A percentile compares a stretch with the other conserved stretches of the same genome.
These are phyloP conservation scores for Nannochloropsis limnetica DNA, from an alignment of 352 stramenopile species.

Conservation along the genomic window DNA sequence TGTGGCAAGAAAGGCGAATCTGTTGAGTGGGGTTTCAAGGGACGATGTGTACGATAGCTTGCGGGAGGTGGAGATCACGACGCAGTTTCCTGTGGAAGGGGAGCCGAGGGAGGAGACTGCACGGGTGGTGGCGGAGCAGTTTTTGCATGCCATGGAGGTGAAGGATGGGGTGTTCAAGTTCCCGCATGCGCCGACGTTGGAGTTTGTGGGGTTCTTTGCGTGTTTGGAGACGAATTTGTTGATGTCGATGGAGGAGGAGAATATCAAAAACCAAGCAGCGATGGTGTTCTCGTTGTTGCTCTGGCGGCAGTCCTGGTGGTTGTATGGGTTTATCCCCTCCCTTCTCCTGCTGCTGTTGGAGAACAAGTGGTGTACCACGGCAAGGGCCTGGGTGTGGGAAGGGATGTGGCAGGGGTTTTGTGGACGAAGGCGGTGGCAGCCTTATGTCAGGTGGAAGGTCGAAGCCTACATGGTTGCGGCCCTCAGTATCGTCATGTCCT, in stretches of 20 bases:
- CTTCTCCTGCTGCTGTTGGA: neutral
- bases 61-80: slow-evolving; percentile 27
- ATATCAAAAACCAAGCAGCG: neutral
- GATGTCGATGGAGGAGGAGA: slow-evolving; percentile 29
- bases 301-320: slow-evolving; percentile 18
- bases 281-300: neutral
- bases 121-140: neutral
- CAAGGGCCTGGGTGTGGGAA: neutral
- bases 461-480: slow-evolving; percentile 14
- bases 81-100: slow-evolving; percentile 6
- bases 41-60: slow-evolving; percentile 32
- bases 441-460: slow-evolving; percentile 27
- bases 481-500: slow-evolving; percentile 18
- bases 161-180: neutral
- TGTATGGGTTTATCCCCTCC: neutral
- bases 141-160: slow-evolving; percentile 33
- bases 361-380: slow-evolving; percentile 1
- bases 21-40: neutral
- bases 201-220: slow-evolving; percentile 27
- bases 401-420: neutral
- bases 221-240: slow-evolving; percentile 25
- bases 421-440: neutral
- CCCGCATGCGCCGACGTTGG: neutral
- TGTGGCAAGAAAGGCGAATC: neutral
- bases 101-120: slow-evolving; percentile 24